These are phyloP conservation scores for Clavispora carvajalis DNA, from an alignment of 805 yeast species.

Conservation along the genomic window DNA sequence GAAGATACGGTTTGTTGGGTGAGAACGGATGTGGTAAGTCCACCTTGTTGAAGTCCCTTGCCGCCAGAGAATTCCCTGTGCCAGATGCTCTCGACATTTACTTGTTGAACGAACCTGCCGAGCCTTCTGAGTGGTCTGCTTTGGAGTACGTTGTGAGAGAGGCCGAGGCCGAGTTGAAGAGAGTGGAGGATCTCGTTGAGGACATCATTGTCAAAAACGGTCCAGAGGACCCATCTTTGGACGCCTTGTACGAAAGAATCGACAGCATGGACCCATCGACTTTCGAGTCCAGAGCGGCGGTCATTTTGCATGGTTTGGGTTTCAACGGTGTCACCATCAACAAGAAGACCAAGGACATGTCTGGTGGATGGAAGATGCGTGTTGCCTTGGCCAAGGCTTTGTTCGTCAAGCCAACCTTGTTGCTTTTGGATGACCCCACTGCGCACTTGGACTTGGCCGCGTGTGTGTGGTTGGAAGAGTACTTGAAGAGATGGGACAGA, in stretches of 20 bases:
- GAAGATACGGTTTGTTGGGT: slow-evolving; percentile 95
- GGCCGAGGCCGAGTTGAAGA: slow-evolving; percentile 88
- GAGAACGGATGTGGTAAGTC: slow-evolving; percentile 99
- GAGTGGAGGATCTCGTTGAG: slow-evolving; percentile 88
- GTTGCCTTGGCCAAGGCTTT: slow-evolving; percentile 97
- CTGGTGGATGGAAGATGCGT: slow-evolving; percentile 99
- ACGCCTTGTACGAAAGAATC: slow-evolving; percentile 88
- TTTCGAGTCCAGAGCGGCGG: slow-evolving; percentile 93
- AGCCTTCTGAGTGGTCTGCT: slow-evolving; percentile 85
- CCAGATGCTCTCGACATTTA: slow-evolving; percentile 91
- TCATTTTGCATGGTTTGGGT: slow-evolving; percentile 95
- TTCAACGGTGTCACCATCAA: slow-evolving; percentile 81
- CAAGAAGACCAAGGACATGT: slow-evolving; percentile 97
- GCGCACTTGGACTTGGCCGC: slow-evolving; percentile 99
- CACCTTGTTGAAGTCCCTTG: slow-evolving; percentile 86
- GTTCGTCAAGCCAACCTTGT: slow-evolving; percentile 93
- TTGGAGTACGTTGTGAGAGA: slow-evolving; percentile 94
- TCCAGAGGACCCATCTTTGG: slow-evolving; percentile 84
- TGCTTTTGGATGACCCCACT: slow-evolving; percentile 96
- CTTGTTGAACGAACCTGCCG: slow-evolving; percentile 95
- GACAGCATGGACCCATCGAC: slow-evolving; percentile 95
- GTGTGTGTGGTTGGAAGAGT: slow-evolving; percentile 99
- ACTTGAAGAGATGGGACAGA: slow-evolving; percentile 89
- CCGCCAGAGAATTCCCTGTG: slow-evolving; percentile 93
- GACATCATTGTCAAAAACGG: slow-evolving; percentile 85